phyloP scores from a whole-genome alignment of 2,329 filamentous ascomycete species.

The Exophiala mesophila region DNA sequence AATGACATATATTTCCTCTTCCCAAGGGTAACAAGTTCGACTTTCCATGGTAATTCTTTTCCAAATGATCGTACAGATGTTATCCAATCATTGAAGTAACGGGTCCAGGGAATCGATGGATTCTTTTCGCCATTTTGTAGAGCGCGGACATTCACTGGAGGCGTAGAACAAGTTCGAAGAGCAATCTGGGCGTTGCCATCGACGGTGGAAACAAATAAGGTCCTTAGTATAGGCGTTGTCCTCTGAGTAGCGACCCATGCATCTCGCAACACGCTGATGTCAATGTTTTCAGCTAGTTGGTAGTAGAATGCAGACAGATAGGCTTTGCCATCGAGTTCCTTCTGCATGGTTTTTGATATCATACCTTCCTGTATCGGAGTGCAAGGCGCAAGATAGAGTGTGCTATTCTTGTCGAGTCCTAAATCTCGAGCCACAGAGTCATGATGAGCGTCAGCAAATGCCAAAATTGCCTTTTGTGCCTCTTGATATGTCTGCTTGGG shows the following conservation, averaged over 20 bases:
- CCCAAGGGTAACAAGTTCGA: slow-evolving; percentile 29
- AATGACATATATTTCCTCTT: slow-evolving; percentile 47
- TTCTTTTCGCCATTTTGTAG: slow-evolving; percentile 3
- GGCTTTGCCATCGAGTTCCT: slow-evolving; percentile 43
- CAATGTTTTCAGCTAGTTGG: slow-evolving; percentile 43
- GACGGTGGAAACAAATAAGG: slow-evolving; percentile 64
- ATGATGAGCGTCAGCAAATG: slow-evolving; percentile 59
- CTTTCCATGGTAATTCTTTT: slow-evolving; percentile 31
- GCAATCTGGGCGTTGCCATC: slow-evolving; percentile 75
- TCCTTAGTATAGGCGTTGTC: slow-evolving; percentile 62
- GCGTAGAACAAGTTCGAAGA: slow-evolving; percentile 4
- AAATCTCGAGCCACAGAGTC: slow-evolving; percentile 51
- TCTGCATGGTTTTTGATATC: slow-evolving; percentile 64
- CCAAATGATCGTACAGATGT: slow-evolving; percentile 43
- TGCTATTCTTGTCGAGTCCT: slow-evolving; percentile 44
- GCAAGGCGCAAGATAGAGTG: slow-evolving; percentile 75
- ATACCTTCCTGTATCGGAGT: slow-evolving; percentile 85
- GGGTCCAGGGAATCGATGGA: slow-evolving; percentile 44
- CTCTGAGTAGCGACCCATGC: slow-evolving; percentile 56
- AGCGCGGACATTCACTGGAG: slow-evolving; percentile 36
- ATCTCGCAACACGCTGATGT: slow-evolving; percentile 44
- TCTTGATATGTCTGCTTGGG: slow-evolving; percentile 34
- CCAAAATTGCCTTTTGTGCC: slow-evolving; percentile 57
- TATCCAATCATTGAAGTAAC: slow-evolving; percentile 50
- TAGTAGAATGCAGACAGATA: slow-evolving; percentile 78